Evolutionary conservation across 495 filamentous ascomycete species (phyloP).

Genomic region (Xylaria flabelliformis): DNA sequence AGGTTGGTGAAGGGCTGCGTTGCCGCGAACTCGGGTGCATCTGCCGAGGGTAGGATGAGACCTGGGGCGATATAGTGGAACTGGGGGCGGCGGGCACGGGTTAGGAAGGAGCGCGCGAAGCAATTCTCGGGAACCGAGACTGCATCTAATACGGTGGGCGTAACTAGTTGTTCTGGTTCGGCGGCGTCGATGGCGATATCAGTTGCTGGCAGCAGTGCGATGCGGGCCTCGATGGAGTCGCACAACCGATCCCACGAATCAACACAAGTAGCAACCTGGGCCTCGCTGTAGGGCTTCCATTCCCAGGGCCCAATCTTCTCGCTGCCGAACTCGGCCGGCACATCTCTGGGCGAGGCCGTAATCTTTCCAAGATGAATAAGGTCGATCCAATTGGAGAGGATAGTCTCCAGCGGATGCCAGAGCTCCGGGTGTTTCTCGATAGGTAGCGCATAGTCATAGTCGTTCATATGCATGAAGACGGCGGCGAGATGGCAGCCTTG

Average conservation of each 20-base stretch:
- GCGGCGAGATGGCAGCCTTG: neutral
- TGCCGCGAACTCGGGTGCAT: neutral
- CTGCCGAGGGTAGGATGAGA: neutral
- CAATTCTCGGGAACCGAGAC: neutral
- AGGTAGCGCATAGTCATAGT: neutral
- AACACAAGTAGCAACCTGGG: neutral
- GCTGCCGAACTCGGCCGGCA: neutral
- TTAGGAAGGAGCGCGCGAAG: neutral
- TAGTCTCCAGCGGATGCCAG: constrained; percentile 3
- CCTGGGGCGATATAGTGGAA: neutral
- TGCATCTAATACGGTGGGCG: neutral
- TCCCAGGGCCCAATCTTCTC: constrained; percentile 7
- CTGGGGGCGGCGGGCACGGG: neutral
- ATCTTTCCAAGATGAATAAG: neutral
- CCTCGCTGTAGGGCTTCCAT: constrained; percentile 5
- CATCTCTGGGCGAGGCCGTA: neutral
- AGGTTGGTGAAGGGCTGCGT: neutral
- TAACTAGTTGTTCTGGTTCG: neutral
- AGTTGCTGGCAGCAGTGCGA: neutral
- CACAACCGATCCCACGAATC: neutral
- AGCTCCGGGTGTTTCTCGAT: neutral
- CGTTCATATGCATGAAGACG: neutral
- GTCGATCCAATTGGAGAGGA: neutral
- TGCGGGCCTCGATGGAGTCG: constrained; percentile 2
- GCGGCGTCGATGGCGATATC: neutral